Evolutionary conservation across 371 early-diverging fungal genomes (phyloP).

Genomic region (Rhizopus delemar): DNA sequence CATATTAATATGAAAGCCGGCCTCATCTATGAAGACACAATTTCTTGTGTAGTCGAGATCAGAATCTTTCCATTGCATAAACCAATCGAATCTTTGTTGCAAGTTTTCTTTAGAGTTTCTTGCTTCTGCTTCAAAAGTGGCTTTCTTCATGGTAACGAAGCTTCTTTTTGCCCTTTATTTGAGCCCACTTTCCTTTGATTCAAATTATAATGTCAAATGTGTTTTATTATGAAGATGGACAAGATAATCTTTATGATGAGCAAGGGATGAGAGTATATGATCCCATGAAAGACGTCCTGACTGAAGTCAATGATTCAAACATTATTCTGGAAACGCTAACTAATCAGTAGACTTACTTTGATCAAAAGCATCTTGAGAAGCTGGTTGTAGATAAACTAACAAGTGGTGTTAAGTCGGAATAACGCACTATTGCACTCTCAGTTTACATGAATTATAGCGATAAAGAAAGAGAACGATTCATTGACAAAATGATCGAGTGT

Average conservation of each 20-base stretch:
- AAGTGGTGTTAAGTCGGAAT: conserved; percentile 11
- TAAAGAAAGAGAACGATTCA: conserved; percentile 12
- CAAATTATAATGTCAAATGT: conserved; percentile 9
- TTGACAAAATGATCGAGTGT: conserved; percentile 10
- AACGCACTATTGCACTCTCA: conserved; percentile 8
- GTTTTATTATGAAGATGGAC: conserved; percentile 20
- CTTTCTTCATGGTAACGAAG: conserved; percentile 10
- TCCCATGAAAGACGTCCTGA: conserved; percentile 13
- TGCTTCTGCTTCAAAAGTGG: conserved; percentile 13
- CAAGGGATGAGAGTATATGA: conserved; percentile 15
- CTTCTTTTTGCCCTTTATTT: conserved; percentile 11
- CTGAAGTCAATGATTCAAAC: conserved; percentile 9
- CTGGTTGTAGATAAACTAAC: conserved; percentile 9
- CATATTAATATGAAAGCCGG: conserved; percentile 17
- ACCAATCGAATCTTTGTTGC: conserved; percentile 13
- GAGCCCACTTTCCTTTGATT: conserved; percentile 14
- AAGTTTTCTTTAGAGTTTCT: conserved; percentile 11
- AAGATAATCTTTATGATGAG: conserved; percentile 19
- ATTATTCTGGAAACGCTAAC: conserved; percentile 12
- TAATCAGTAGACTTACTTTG: conserved; percentile 3
- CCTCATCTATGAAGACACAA: conserved; percentile 18
- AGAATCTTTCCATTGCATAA: conserved; percentile 9
- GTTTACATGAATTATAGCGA: conserved; percentile 9
- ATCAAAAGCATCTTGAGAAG: conserved; percentile 8
- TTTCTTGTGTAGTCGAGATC: conserved; percentile 11